Conservation (phyloP, 2,329 filamentous ascomycete genomes). For the Hirsutella minnesotensis region DNA sequence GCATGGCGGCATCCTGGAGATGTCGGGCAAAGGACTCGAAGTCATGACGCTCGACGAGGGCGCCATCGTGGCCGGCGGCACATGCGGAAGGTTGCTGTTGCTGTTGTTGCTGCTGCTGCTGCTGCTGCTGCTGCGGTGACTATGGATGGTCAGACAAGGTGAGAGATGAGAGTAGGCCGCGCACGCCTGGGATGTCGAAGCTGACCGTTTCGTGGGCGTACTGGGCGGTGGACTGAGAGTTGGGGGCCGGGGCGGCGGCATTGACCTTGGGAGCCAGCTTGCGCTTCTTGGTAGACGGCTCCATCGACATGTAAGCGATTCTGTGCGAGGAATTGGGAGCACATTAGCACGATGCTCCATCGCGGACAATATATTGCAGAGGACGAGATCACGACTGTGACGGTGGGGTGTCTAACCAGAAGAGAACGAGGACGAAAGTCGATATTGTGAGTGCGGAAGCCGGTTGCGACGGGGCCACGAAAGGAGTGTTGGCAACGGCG, state of each 20-base stretch:
- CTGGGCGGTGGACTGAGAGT: conserved; percentile 16
- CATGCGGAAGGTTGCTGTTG: conserved; percentile 17
- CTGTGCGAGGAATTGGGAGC: neutral
- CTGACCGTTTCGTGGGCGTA: conserved; percentile 24
- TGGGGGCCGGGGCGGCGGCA: conserved; percentile 18
- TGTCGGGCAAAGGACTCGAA: conserved; percentile 57
- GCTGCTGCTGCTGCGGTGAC: conserved; percentile 10
- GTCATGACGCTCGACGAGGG: conserved; percentile 40
- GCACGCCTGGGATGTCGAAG: conserved; percentile 8
- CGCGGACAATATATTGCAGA: neutral
- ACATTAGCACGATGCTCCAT: neutral
- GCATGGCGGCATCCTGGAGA: conserved; percentile 56
- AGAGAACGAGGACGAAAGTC: conserved; percentile 5
- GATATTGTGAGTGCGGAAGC: neutral
- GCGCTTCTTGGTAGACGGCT: conserved; percentile 30
- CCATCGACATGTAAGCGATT: conserved; percentile 19
- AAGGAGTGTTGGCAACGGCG: neutral
- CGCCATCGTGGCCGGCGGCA: conserved; percentile 27
- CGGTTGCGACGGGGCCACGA: neutral
- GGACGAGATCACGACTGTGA: conserved; percentile 1
- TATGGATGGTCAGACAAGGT: neutral
- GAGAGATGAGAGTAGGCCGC: conserved; percentile 4
- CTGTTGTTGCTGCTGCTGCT: conserved; percentile 10
- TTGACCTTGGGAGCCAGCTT: conserved; percentile 31
- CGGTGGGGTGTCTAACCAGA: conserved; percentile 1